Evolutionary conservation across 2,329 filamentous ascomycete genomes (phyloP), one percentile per base, ranked within the genome.

Genomic region (Aspergillus sp.): DNA sequence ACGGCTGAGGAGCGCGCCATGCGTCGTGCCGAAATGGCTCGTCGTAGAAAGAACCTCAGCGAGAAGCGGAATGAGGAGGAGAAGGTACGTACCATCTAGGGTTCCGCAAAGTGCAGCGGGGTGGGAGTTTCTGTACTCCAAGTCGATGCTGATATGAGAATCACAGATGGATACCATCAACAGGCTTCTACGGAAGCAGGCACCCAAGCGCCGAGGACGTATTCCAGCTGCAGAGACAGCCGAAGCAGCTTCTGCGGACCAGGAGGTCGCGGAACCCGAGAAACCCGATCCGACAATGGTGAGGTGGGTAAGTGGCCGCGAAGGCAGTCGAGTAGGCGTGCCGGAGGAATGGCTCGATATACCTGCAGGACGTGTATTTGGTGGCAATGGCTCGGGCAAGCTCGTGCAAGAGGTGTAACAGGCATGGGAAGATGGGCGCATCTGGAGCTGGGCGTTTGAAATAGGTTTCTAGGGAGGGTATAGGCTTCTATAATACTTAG

Each of bases 61-160:
- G 89, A 91, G 76, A 90, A 90, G 78, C 84, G 88, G n/a, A 89
- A 90, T 58, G 88, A 91, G 69, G 89, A 91, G 77, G 89, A 91
- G 74, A 91, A 91, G 82, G 88, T 88, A 70, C 30, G 86, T 85
- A 57, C 13, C 23, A 10, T 25, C 13, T 11, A n/a, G 8, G 15
- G 5, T 21, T 1, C n/a, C 8, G 8, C 19, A 54, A 15, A 27
- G 11, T 39, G 10, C 15, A 41, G 25, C 21, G 7, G 5, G 25
- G 8, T 10, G n/a, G 27, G 15, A 17, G 10, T 17, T 42, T 3
- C 13, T 30, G 4, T 49, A 21, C 17, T 38, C 13, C 54, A 7
- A 19, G 51, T 32, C 15, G 38, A 36, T 30, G 47, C 67, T 73
- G 55, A 73, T 50, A 15, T 8, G 21, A 23, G n/a, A 17, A 47